Base-by-base conservation (phyloP, 208 protist genomes). In the Crithidia expoeki region DNA sequence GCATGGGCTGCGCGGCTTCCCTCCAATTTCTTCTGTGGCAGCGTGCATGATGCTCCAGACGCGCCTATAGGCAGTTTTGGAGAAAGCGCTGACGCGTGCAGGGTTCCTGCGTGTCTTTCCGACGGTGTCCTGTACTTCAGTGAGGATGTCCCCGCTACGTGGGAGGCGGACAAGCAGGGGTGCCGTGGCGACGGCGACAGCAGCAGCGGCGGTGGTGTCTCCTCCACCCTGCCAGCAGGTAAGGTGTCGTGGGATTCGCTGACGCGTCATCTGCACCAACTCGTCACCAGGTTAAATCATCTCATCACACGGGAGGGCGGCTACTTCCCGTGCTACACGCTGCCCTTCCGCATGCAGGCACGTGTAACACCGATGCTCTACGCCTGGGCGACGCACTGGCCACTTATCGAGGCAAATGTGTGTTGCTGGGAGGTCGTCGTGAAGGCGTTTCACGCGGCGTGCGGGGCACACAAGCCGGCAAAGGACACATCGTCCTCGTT, bases 311-410 rank as follows among this genome's bases (percentile, higher is more conserved):
- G 63, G 28, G 49, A 60, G 49, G 25, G 69, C 19, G 32, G 28
- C 10, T 42, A 23, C 19, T 42, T n/a, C 14, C 53, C 62, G 12
- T 49, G 21, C 16, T 80, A 82, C 60, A 66, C 60, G 33, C 23
- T 90, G 11, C 81, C 84, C 4, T 44, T 40, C 30, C 72, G 76
- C 56, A 58, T 91, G 55, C 87, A 86, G 56, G 63, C 61, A 25
- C 73, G 56, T 23, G 61, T 91, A 44, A 71, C 88, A 38, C 85
- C 85, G 17, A 34, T 88, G 14, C 68, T 95, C 5, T 95, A 93
- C 76, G 57, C 58, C 25, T 95, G 90, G 86, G 34, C 85, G 27
- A 79, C 80, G 4, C 60, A 90, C 61, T 90, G 72, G 73, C 68
- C 78, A 17, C 84, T 93, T 25, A 46, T 85, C 19, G 60, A 47